These are phyloP conservation scores for Podila epicladia DNA, from an alignment of 192 early-diverging fungal genomes.

Conservation along the genomic window DNA sequence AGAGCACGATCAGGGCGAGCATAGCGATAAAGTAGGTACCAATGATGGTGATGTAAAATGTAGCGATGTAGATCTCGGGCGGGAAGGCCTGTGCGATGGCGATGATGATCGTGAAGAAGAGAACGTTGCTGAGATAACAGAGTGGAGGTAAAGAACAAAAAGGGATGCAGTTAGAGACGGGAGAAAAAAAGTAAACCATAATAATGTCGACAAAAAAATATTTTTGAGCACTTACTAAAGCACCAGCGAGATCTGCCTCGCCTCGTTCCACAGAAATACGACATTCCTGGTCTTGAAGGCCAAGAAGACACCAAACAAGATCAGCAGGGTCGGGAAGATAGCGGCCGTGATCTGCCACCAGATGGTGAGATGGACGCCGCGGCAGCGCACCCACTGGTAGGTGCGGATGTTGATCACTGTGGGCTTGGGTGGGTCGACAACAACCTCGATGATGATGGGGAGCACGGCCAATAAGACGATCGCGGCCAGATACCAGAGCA, in stretches of 20 bases:
- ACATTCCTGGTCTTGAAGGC: conserved; percentile 39
- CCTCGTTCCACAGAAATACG: conserved; percentile 35
- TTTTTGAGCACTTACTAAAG: conserved; percentile 19
- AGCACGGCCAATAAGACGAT: conserved; percentile 3
- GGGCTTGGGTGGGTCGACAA: conserved; percentile 1
- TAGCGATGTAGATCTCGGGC: conserved; percentile 11
- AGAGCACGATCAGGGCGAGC: conserved; percentile 15
- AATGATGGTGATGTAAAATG: conserved; percentile 16
- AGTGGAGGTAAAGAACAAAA: background rate
- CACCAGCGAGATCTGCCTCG: conserved; percentile 23
- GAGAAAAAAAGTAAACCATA: background rate
- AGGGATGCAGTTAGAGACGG: background rate
- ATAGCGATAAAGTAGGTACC: background rate
- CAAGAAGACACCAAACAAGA: conserved; percentile 29
- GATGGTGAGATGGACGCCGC: background rate
- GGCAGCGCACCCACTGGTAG: conserved; percentile 22
- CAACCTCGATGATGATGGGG: conserved; percentile 10
- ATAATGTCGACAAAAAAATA: background rate
- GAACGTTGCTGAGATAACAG: conserved; percentile 8
- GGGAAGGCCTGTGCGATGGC: conserved; percentile 17
- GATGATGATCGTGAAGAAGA: conserved; percentile 27
- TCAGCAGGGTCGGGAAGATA: conserved; percentile 9
- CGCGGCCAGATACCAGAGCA: conserved; percentile 12
- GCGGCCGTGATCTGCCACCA: conserved; percentile 1
- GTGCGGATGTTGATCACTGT: conserved; percentile 9